Evolutionary conservation across 805 yeast genomes (phyloP).

Genomic region (Ogataea degrootiae): DNA sequence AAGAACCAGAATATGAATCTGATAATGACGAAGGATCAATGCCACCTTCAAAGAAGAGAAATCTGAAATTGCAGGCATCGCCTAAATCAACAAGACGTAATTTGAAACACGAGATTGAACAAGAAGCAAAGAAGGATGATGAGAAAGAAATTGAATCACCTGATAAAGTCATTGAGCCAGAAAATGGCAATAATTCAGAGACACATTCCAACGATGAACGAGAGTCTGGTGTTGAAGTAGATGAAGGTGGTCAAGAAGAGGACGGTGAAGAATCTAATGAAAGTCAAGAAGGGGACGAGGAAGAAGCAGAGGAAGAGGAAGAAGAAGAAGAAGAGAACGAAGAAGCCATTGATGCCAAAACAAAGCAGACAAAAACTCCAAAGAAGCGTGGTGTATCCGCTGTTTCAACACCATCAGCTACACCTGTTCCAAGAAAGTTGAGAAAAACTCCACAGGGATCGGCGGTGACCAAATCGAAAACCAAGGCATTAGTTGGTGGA

Average conservation of each 20-base stretch:
- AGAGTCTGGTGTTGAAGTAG: slow-evolving; percentile 1
- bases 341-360: slow-evolving; percentile 2
- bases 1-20: background rate
- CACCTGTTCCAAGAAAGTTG: slow-evolving; percentile 14
- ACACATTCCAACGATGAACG: background rate
- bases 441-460: slow-evolving; percentile 12
- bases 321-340: slow-evolving; percentile 3
- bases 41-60: slow-evolving; percentile 3
- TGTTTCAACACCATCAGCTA: slow-evolving; percentile 1
- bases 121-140: slow-evolving; percentile 8
- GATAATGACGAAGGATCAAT: background rate
- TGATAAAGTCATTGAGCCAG: slow-evolving; percentile 2
- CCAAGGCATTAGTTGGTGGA: background rate
- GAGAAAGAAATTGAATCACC: slow-evolving; percentile 1
- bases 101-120: slow-evolving; percentile 10
- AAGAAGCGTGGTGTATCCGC: slow-evolving; percentile 5
- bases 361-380: slow-evolving; percentile 7
- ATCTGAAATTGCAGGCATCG: slow-evolving; percentile 6
- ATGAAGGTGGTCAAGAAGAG: slow-evolving; percentile 1
- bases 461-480: background rate
- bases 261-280: slow-evolving; percentile 1
- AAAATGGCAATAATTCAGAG: slow-evolving; percentile 2
- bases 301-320: slow-evolving; percentile 1
- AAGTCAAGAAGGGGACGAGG: slow-evolving; percentile 1
- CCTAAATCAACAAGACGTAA: slow-evolving; percentile 16